Conservation (phyloP, 331 rosid species). For the Rhamnella rubrinervis region DNA sequence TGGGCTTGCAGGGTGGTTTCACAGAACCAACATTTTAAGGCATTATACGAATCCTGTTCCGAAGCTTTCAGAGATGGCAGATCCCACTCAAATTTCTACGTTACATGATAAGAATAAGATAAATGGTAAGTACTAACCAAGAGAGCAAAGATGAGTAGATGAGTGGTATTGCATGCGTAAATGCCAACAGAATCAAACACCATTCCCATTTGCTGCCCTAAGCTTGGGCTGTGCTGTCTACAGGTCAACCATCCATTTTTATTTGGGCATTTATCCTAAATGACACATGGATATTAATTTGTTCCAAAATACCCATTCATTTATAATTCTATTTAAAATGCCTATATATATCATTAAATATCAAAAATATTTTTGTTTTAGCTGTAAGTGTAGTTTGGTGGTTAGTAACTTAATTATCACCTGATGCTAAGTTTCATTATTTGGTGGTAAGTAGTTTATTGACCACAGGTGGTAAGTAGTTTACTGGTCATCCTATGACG, state of each 20-base stretch:
- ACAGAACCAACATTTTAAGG: not conserved
- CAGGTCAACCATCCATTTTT: not conserved
- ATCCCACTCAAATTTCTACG: not conserved
- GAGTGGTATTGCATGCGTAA: constrained; percentile 73
- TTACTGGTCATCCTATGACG: no score
- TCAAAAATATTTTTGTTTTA: no score
- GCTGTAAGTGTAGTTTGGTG: no score
- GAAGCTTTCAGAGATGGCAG: not conserved
- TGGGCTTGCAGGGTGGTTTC: not conserved
- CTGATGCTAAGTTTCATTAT: no score
- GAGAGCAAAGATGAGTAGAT: constrained; percentile 82
- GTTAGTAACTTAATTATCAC: no score
- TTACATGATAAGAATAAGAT: not conserved
- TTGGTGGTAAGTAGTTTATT: no score
- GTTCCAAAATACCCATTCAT: no score
- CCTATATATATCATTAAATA: no score
- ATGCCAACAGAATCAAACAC: constrained; percentile 84
- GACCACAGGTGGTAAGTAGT: no score
- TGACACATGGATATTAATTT: no score
- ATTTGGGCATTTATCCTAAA: no score
- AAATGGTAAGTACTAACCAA: constrained; percentile 47
- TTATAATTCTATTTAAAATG: no score
- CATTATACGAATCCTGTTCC: not conserved
- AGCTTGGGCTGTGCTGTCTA: constrained; percentile 95
- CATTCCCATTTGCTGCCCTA: constrained; percentile 63